These are phyloP conservation scores for Ophiostoma sp. DNA, from an alignment of 2,329 filamentous ascomycete species.

Conservation along the genomic window DNA sequence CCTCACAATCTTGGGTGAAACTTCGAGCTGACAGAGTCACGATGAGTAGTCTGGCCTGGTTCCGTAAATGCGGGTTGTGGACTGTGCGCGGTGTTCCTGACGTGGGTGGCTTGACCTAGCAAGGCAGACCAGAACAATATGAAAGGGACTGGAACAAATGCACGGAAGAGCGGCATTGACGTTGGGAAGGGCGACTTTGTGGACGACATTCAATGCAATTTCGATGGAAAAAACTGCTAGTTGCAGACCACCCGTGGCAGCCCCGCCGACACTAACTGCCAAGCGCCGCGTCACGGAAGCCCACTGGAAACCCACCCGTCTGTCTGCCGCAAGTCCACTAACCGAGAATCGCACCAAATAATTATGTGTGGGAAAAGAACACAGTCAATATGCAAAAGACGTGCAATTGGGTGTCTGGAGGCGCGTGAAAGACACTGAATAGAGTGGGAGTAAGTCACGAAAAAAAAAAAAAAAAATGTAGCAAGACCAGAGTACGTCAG, in stretches of 20 bases:
- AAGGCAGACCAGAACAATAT: background rate
- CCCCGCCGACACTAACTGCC: constrained; percentile 8
- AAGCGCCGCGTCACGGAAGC: background rate
- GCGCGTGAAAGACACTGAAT: background rate
- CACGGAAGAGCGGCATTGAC: background rate
- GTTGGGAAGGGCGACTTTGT: background rate
- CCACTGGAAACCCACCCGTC: background rate
- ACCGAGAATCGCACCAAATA: background rate
- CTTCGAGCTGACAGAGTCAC: background rate
- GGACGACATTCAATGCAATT: background rate
- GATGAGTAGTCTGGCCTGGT: background rate
- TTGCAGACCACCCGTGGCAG: background rate
- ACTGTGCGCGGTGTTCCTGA: background rate
- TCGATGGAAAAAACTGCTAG: background rate
- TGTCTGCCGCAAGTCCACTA: background rate
- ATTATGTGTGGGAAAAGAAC: no score
- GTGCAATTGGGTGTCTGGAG: background rate
- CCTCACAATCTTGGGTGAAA: background rate
- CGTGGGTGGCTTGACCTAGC: background rate
- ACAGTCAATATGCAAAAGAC: no score
- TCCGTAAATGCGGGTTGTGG: background rate
- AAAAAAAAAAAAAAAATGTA: no score
- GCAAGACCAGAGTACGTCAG: no score
- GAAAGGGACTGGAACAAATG: background rate
- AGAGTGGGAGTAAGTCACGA: no score